Evolutionary conservation across 1,284 basidiomycete species (phyloP).

Genomic region (Psilocybe mexicana): DNA sequence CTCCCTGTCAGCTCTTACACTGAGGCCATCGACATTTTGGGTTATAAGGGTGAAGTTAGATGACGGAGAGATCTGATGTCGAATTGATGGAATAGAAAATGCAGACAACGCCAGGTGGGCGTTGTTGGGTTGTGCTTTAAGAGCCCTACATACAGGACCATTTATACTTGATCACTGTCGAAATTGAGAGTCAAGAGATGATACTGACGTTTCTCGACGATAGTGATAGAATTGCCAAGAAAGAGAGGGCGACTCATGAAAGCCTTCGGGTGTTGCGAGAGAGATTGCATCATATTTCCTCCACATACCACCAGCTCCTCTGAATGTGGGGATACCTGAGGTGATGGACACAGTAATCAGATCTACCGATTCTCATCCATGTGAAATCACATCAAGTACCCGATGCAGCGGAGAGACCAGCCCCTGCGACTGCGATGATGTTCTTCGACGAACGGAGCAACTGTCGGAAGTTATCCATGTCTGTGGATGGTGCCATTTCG

Average conservation of each 20-base stretch:
- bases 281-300: conserved; percentile 54
- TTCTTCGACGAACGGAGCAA: conserved; percentile 38
- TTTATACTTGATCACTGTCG: not conserved
- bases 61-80: conserved; percentile 38
- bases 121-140: conserved; percentile 51
- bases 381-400: conserved; percentile 35
- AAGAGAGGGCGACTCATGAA: conserved; percentile 48
- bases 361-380: conserved; percentile 8
- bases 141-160: conserved; percentile 37
- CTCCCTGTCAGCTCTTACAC: conserved; percentile 32
- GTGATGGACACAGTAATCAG: conserved; percentile 1
- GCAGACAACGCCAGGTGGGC: conserved; percentile 55
- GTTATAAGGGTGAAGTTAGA: conserved; percentile 58
- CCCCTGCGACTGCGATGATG: conserved; percentile 63
- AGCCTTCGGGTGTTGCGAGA: conserved; percentile 61
- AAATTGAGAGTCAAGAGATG: conserved; percentile 4
- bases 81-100: conserved; percentile 42
- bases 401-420: conserved; percentile 63
- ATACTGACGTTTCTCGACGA: conserved; percentile 51
- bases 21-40: conserved; percentile 69
- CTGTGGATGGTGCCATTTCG: conserved; percentile 25
- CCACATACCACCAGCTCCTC: conserved; percentile 65
- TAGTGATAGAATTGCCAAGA: conserved; percentile 77
- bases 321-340: conserved; percentile 66
- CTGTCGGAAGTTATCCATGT: conserved; percentile 31